Evolutionary conservation across 306 rosid species (phyloP).

Genomic region (Albizia julibrissin): DNA sequence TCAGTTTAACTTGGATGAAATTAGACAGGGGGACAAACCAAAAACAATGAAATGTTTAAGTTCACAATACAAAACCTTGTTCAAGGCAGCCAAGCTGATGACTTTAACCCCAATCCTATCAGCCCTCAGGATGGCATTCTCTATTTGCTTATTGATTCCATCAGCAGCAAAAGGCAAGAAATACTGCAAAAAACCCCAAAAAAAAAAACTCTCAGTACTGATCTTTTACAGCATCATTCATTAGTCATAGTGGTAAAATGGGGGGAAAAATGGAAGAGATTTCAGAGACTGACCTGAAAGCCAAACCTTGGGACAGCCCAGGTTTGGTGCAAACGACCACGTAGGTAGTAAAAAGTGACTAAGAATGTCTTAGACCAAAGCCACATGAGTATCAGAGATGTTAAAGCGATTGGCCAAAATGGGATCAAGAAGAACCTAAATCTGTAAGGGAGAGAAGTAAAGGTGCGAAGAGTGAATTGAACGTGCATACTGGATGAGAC

Average conservation of each 20-base stretch:
- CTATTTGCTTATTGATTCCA: slow-evolving; percentile 90
- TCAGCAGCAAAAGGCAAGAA: slow-evolving; percentile 88
- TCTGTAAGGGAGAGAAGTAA: slow-evolving; percentile 59
- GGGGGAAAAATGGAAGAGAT: neutral
- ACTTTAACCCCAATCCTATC: slow-evolving; percentile 87
- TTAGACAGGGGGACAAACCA: neutral
- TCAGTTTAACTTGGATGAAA: neutral
- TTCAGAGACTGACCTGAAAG: slow-evolving; percentile 59
- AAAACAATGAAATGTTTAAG: neutral
- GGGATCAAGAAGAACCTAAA: slow-evolving; percentile 51
- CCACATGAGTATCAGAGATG: slow-evolving; percentile 75
- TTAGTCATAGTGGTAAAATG: neutral
- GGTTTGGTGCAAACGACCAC: slow-evolving; percentile 75
- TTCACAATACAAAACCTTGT: slow-evolving; percentile 66
- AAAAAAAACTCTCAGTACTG: neutral
- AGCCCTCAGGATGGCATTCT: slow-evolving; percentile 81
- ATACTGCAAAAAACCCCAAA: slow-evolving; percentile 49
- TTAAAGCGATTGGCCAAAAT: slow-evolving; percentile 31
- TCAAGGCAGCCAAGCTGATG: slow-evolving; percentile 94
- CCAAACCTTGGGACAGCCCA: slow-evolving; percentile 94
- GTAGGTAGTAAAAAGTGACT: slow-evolving; percentile 59
- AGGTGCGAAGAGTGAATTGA: slow-evolving; percentile 55
- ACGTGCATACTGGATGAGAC: slow-evolving; percentile 60
- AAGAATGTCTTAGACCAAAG: slow-evolving; percentile 67
- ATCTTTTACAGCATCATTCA: neutral